These are phyloP conservation scores for Rhytidiadelphus loreus DNA, from an alignment of 225 moss, liverwort and hornwort genomes.

Conservation along the genomic window DNA sequence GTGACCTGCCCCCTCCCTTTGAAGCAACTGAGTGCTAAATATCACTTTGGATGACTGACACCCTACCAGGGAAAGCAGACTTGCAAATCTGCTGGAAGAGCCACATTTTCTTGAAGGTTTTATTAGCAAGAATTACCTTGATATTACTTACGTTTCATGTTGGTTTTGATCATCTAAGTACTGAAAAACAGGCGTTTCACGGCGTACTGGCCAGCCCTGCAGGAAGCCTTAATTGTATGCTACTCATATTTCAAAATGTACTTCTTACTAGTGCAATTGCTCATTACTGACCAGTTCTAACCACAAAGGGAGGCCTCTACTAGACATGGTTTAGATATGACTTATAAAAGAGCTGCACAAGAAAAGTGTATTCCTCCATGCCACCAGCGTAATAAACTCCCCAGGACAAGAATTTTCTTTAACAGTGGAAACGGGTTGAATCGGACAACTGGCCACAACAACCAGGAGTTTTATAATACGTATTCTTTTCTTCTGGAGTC, in stretches of 20 bases:
- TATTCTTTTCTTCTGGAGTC: not conserved
- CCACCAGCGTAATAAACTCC: not conserved
- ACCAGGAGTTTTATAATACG: not conserved
- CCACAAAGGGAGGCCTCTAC: not conserved
- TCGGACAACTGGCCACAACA: not conserved
- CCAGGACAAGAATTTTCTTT: not conserved
- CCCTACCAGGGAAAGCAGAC: not conserved
- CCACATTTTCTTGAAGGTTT: not conserved
- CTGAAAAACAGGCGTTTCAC: not conserved
- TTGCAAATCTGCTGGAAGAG: not conserved
- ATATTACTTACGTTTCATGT: not conserved
- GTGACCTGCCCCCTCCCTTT: not conserved
- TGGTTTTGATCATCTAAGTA: not conserved
- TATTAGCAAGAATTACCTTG: not conserved
- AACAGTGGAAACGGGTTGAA: not conserved
- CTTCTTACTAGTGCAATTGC: not conserved
- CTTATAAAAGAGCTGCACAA: not conserved
- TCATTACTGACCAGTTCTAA: not conserved
- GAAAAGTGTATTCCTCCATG: not conserved
- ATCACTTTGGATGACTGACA: not conserved
- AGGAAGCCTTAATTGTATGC: not conserved
- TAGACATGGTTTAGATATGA: not conserved
- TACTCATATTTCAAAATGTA: not conserved
- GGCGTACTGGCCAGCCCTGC: not conserved
- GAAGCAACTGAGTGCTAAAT: not conserved